These are phyloP conservation scores for Decorospora gaudefroyi DNA, from an alignment of 2,329 filamentous ascomycete species.

Conservation along the genomic window DNA sequence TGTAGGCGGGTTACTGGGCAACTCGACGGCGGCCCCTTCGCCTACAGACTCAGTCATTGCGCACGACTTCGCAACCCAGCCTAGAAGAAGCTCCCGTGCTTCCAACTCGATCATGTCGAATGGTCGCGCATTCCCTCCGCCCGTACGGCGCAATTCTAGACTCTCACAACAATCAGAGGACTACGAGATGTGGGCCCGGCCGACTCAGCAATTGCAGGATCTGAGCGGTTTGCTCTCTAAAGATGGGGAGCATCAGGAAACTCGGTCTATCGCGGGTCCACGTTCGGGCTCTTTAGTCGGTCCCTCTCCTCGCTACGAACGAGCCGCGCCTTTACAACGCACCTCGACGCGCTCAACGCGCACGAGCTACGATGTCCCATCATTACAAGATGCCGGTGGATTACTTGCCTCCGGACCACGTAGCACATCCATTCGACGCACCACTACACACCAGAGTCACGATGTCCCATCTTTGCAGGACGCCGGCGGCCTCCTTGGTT, in stretches of 20 bases:
- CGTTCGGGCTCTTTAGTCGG: constrained; percentile 22
- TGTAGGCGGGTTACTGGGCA: constrained; percentile 74
- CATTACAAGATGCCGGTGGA: constrained; percentile 39
- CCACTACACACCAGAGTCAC: constrained; percentile 28
- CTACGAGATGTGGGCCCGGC: constrained; percentile 32
- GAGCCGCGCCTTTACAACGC: constrained; percentile 20
- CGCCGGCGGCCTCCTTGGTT: constrained; percentile 40
- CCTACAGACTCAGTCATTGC: constrained; percentile 45
- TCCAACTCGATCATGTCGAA: constrained; percentile 33
- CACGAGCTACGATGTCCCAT: constrained; percentile 31
- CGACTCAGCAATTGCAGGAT: constrained; percentile 34
- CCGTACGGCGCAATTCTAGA: constrained; percentile 38
- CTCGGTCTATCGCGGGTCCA: constrained; percentile 17
- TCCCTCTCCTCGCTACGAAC: constrained; percentile 15
- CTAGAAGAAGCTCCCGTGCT: constrained; percentile 39
- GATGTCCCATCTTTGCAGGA: constrained; percentile 39
- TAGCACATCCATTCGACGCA: constrained; percentile 25
- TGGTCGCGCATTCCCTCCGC: constrained; percentile 31
- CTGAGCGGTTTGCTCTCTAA: constrained; percentile 32
- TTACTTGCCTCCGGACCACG: constrained; percentile 25
- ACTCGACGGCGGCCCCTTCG: constrained; percentile 36
- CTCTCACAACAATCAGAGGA: constrained; percentile 45
- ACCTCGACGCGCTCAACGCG: constrained; percentile 31
- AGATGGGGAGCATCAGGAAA: constrained; percentile 28
- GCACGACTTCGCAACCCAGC: constrained; percentile 50